Evolutionary conservation across 306 rosid species (phyloP).

Genomic region (Gastrolobium bilobum): DNA sequence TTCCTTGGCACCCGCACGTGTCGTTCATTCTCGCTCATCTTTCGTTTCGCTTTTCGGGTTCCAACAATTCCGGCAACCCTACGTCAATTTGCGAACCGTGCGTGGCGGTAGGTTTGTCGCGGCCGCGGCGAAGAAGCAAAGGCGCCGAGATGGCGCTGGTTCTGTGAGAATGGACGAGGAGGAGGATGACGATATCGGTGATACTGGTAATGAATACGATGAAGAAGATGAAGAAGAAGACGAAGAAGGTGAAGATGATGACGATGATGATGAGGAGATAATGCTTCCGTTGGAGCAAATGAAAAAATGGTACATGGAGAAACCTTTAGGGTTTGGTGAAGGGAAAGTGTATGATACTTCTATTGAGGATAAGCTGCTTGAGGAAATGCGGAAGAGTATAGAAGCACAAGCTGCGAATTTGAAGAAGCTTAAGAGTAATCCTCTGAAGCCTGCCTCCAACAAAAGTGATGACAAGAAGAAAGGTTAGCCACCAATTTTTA

Average conservation of each 20-base stretch:
- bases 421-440: slow-evolving; percentile 60
- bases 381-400: slow-evolving; percentile 69
- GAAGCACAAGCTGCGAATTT: slow-evolving; percentile 66
- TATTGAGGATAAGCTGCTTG: slow-evolving; percentile 85
- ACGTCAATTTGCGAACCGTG: slow-evolving; percentile 22
- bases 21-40: slow-evolving; percentile 35
- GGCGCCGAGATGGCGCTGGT: slow-evolving; percentile 35
- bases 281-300: slow-evolving; percentile 62
- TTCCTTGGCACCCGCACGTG: slow-evolving; percentile 35
- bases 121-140: slow-evolving; percentile 41
- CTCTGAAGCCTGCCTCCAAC: slow-evolving; percentile 40
- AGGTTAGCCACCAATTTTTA: slow-evolving; percentile 51
- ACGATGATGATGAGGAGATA: slow-evolving; percentile 56
- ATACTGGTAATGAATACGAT: slow-evolving; percentile 30
- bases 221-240: background rate
- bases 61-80: slow-evolving; percentile 45
- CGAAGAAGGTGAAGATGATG: slow-evolving; percentile 29
- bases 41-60: slow-evolving; percentile 35
- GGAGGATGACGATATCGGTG: slow-evolving; percentile 48
- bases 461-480: slow-evolving; percentile 44
- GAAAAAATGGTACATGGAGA: slow-evolving; percentile 71
- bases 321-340: slow-evolving; percentile 82
- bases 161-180: slow-evolving; percentile 44
- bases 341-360: slow-evolving; percentile 83
- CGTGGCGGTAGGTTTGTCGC: slow-evolving; percentile 37